A percentile compares a stretch with the other conserved stretches of the same genome.
Evolutionary conservation across 2,329 filamentous ascomycete species (phyloP).

Genomic region (Epichloe glyceriae): DNA sequence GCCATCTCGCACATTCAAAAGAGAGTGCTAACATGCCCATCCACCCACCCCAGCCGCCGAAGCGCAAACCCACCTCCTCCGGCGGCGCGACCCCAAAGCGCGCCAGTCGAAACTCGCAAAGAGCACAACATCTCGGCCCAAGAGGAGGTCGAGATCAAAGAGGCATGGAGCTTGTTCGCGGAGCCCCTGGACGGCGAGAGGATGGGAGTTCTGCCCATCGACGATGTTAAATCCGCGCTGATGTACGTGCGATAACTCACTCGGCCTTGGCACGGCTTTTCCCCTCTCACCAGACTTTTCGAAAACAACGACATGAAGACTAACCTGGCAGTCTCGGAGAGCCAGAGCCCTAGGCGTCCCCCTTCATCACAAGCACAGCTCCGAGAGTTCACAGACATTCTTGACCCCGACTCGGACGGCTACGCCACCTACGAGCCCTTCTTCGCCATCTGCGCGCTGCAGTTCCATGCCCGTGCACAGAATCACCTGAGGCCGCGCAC

Average conservation of each 20-base stretch:
- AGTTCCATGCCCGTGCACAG: conserved; percentile 52
- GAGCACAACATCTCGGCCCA: conserved; percentile 75
- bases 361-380: conserved; percentile 54
- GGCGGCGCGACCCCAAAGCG: conserved; percentile 19
- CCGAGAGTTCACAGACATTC: conserved; percentile 59
- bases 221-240: conserved; percentile 58
- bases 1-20: neutral
- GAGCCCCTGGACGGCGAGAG: conserved; percentile 60
- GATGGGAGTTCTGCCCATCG: conserved; percentile 53
- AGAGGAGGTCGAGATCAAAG: conserved; percentile 81
- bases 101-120: conserved; percentile 83
- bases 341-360: conserved; percentile 68
- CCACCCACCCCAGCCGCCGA: conserved; percentile 33
- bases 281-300: no score
- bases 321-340: no score
- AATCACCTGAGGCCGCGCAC: conserved; percentile 39
- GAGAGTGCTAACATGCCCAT: neutral
- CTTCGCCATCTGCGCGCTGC: conserved; percentile 76
- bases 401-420: conserved; percentile 73
- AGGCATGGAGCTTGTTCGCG: conserved; percentile 76
- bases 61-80: conserved; percentile 31
- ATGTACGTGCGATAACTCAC: conserved; percentile 38
- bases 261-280: no score
- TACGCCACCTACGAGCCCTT: conserved; percentile 71
- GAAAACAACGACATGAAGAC: neutral